A percentile compares a stretch with the other conserved stretches of the same genome.
Conservation (phyloP, 1,284 basidiomycete genomes). For the Moesziomyces aphidis region DNA sequence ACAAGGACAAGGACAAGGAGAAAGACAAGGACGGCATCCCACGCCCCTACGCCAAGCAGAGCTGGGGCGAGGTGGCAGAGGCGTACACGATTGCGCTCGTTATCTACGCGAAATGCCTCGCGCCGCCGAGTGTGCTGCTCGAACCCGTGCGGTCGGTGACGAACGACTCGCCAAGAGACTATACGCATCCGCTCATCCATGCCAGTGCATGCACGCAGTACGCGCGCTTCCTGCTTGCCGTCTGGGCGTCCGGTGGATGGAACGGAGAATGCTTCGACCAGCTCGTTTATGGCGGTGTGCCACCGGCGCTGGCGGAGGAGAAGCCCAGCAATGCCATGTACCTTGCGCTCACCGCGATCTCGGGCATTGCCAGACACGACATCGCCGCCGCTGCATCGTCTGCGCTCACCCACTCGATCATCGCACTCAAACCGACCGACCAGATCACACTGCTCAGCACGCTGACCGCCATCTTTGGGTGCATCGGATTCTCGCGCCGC, state of each 20-base stretch:
- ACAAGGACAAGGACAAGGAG: conserved; percentile 57
- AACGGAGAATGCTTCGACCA: conserved; percentile 67
- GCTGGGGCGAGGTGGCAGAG: conserved; percentile 64
- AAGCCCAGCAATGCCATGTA: conserved; percentile 50
- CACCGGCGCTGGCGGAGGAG: conserved; percentile 58
- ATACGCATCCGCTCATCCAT: conserved; percentile 65
- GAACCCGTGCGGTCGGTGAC: conserved; percentile 56
- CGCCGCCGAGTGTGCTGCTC: conserved; percentile 58
- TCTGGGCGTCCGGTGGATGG: conserved; percentile 65
- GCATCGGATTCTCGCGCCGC: conserved; percentile 58
- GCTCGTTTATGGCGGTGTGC: conserved; percentile 64
- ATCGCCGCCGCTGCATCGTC: conserved; percentile 57
- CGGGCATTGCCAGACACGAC: conserved; percentile 59
- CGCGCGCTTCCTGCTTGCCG: conserved; percentile 61
- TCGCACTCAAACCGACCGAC: conserved; percentile 58
- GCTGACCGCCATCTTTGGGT: conserved; percentile 57
- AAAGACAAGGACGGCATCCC: conserved; percentile 50
- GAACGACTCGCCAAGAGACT: conserved; percentile 64
- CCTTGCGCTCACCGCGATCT: conserved; percentile 44
- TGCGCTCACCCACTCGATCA: conserved; percentile 56
- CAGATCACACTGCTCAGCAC: conserved; percentile 60
- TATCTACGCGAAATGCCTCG: conserved; percentile 65
- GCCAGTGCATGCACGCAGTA: conserved; percentile 62
- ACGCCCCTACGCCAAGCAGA: conserved; percentile 43
- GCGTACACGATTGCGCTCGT: conserved; percentile 61